Evolutionary conservation across 2,329 filamentous ascomycete genomes (phyloP), one percentile per base, ranked within the genome.

Genomic region (Capronia americana): DNA sequence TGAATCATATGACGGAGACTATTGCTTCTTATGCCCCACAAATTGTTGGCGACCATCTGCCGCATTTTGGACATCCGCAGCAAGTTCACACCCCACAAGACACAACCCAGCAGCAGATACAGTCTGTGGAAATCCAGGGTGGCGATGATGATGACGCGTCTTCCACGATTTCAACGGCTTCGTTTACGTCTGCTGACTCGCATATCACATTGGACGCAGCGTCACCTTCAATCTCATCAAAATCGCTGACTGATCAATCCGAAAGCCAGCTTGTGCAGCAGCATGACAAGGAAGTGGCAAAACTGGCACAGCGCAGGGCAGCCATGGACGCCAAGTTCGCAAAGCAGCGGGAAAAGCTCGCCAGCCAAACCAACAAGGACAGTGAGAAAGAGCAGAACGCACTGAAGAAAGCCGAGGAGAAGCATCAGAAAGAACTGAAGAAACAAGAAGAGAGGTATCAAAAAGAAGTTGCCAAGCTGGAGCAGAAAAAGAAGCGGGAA

Each of bases 11-110:
- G 41, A 76, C 76, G 23, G 74, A 77, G 77, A 72, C 79, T 71
- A 26, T 87, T 75, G 84, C 84, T 79, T 74, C 82, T 75, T 73
- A 81, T 75, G 75, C 86, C 77, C 78, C 85, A 75, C 78, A 84
- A 80, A 75, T 79, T 71, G 63, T 86, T 75, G 34, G 83, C 72
- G 68, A 83, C 77, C 79, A 82, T 75, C 73, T 70, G 4, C 68
- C 63, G 14, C 58, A 66, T 38, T 48, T 56, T 24, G 56, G 51
- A 11, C 57, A 54, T n/a, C 46, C 63, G n/a, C 17, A 50, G 17
- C 55, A 61, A 24, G 26, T 28, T 24, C 34, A 64, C 30, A 44
- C n/a, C 17, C 7, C 32, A 11, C 48, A 59, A 5, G 55, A 57
- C n/a, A 11, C 34, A 23, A 34, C 64, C n/a, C 54, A 38, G 26